These are phyloP conservation scores for Apiospora marii DNA, from an alignment of 2,329 filamentous ascomycete species.

Conservation along the genomic window DNA sequence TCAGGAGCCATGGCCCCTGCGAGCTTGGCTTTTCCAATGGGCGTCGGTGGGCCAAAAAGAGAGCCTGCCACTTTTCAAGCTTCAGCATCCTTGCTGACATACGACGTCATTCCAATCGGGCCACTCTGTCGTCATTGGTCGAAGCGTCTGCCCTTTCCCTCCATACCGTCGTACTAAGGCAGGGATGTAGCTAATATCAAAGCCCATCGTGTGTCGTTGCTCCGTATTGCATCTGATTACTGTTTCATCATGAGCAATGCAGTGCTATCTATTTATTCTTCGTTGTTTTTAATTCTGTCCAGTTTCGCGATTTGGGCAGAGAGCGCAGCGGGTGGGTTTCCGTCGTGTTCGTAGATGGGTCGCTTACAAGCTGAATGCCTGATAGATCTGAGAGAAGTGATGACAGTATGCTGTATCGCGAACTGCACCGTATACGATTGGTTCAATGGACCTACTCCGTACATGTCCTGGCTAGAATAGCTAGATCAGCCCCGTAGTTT, in stretches of 20 bases:
- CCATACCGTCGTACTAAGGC: slow-evolving; percentile 4
- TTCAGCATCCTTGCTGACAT: slow-evolving; percentile 5
- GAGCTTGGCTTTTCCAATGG: neutral
- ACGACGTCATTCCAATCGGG: slow-evolving; percentile 15
- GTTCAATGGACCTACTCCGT: neutral
- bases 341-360: neutral
- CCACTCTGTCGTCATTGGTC: slow-evolving; percentile 14
- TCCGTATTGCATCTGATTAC: slow-evolving; percentile 4
- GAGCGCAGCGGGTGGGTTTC: neutral
- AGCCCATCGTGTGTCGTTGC: neutral
- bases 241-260: slow-evolving; percentile 1
- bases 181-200: neutral
- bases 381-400: neutral
- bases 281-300: neutral
- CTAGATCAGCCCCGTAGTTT: slow-evolving; percentile 1
- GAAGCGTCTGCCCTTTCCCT: neutral
- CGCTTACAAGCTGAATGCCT: neutral
- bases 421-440: neutral
- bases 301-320: neutral
- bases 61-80: slow-evolving; percentile 15
- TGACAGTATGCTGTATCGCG: neutral
- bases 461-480: neutral
- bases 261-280: neutral
- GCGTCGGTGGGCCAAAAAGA: neutral
- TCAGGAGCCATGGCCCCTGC: slow-evolving; percentile 5